These are phyloP conservation scores for Pulveroboletus sp. DNA, from an alignment of 768 basidiomycete genomes.

Conservation along the genomic window DNA sequence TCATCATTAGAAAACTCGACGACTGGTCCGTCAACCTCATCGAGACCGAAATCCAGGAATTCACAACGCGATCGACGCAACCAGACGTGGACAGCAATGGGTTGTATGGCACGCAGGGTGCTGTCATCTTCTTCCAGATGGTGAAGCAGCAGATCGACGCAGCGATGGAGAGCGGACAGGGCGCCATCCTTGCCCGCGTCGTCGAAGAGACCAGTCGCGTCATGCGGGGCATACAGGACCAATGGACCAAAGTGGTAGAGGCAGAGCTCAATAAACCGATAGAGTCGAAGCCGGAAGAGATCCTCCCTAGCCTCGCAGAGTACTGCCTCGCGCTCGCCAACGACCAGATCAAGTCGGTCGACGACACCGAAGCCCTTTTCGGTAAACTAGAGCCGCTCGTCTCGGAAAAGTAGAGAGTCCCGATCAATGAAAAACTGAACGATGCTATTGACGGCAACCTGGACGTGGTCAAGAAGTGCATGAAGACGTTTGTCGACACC, in stretches of 20 bases:
- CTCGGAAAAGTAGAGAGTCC: conserved; percentile 81
- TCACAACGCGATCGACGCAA: conserved; percentile 75
- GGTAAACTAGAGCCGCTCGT: conserved; percentile 87
- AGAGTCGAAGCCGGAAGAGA: conserved; percentile 87
- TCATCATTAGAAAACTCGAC: conserved; percentile 92
- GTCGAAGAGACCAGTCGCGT: conserved; percentile 84
- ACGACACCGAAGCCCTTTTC: conserved; percentile 84
- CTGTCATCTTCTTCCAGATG: conserved; percentile 96
- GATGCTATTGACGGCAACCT: conserved; percentile 98
- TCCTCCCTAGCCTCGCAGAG: conserved; percentile 85
- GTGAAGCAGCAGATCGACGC: conserved; percentile 95
- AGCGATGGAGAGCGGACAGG: conserved; percentile 94
- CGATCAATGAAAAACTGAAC: conserved; percentile 84
- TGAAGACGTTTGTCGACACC: conserved; percentile 88
- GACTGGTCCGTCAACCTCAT: conserved; percentile 96
- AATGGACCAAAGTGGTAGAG: conserved; percentile 83
- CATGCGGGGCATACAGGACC: conserved; percentile 83
- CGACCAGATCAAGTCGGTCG: conserved; percentile 95
- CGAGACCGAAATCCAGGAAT: conserved; percentile 86
- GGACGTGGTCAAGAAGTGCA: conserved; percentile 97
- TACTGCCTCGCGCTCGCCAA: conserved; percentile 96
- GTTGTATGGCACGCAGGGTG: conserved; percentile 85
- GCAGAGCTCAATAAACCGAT: conserved; percentile 81
- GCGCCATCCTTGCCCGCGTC: conserved; percentile 86
- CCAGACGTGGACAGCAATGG: conserved; percentile 90